Base-by-base conservation (phyloP, 78 protist genomes). In the Dictyostelium capitatum region DNA sequence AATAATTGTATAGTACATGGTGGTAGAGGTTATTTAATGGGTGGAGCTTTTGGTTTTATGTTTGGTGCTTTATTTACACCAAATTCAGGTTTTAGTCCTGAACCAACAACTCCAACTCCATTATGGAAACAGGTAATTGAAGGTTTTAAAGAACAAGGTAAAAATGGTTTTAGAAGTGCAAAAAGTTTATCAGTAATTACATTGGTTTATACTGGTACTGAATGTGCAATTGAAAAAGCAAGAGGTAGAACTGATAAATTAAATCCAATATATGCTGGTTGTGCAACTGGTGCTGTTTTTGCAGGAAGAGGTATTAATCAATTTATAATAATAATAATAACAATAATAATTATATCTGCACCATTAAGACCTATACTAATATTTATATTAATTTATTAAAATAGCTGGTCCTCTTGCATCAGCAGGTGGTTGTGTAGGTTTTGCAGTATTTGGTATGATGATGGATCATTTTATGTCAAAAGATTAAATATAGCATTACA, bases 401-500 rank as follows among this genome's bases (percentile, higher is more conserved):
- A 23, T 48, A 84, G 92, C 92, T 64, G 92, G 92, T 47, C 92
- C 92, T 8, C n/a, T 75, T 57, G 92, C 92, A 4, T 75, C 92
- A 25, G 77, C 28, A 9, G 92, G 92, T 77, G 92, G 92, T 74
- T 87, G 92, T 87, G 83, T 87, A 37, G 92, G 92, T 87, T 87
- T 87, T 87, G 92, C 92, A 11, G 20, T 77, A 43, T 87, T 87
- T 87, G 92, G 92, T 59, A 82, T 73, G 25, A 50, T 87, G 9
- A 87, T 87, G 92, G 92, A 87, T 64, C 92, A 87, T 64, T 87
- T 87, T 64, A 77, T 87, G 92, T 28, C 64, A 53, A 62, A 41
- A 43, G 74, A 83, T 83, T 72, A 83, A 69, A 46, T 37, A 37
- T 37, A 37, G 43, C 11, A 79, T 46, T 10, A 73, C 15, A 73